Evolutionary conservation across 2,329 filamentous ascomycete genomes (phyloP).

Genomic region (Myriosclerotinia scirpicola): DNA sequence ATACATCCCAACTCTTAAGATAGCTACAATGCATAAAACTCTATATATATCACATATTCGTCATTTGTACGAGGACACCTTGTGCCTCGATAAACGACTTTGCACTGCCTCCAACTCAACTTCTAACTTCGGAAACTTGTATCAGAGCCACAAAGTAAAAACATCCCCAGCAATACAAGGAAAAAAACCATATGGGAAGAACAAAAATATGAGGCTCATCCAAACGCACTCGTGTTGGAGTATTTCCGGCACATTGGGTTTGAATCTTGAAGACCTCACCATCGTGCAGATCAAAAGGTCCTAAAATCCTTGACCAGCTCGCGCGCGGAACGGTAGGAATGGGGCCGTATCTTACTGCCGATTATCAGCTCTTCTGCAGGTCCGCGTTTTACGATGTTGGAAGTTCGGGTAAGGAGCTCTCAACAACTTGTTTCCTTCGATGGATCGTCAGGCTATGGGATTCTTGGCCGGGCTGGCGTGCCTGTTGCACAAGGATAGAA

Average conservation of each 20-base stretch:
- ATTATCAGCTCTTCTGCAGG: slow-evolving; percentile 12
- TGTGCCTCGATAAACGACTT: slow-evolving; percentile 18
- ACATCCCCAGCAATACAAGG: slow-evolving; percentile 9
- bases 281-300: slow-evolving; percentile 8
- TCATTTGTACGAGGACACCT: slow-evolving; percentile 21
- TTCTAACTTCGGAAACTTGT: background rate
- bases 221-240: background rate
- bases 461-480: slow-evolving; percentile 1
- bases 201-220: background rate
- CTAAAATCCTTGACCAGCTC: background rate
- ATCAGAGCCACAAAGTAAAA: background rate
- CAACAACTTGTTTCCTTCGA: slow-evolving; percentile 3
- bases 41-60: slow-evolving; percentile 21
- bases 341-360: slow-evolving; percentile 1
- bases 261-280: slow-evolving; percentile 3
- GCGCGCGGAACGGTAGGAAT: slow-evolving; percentile 12
- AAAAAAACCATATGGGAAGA: background rate
- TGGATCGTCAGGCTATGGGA: slow-evolving; percentile 2
- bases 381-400: slow-evolving; percentile 12
- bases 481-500: slow-evolving; percentile 10
- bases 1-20: slow-evolving; percentile 12
- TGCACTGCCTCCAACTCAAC: slow-evolving; percentile 23
- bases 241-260: slow-evolving; percentile 8
- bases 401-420: slow-evolving; percentile 4
- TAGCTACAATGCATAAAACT: slow-evolving; percentile 10